Conservation (phyloP, 352 stramenopile genomes). For the Peronosclerospora sorghi region DNA sequence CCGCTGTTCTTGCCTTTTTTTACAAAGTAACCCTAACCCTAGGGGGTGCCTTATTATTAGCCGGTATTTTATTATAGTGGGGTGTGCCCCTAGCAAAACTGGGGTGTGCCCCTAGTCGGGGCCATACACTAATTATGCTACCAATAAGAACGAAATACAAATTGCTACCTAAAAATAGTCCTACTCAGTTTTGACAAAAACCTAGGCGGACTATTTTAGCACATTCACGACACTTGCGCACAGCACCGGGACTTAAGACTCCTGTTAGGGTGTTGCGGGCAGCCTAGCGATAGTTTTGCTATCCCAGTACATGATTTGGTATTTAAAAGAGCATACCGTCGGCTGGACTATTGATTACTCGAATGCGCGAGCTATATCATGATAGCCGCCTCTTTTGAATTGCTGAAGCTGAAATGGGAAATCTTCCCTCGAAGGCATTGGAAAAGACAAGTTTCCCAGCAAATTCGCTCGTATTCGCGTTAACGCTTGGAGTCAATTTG, state of each 20-base stretch:
- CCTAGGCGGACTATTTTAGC: too few species aligned
- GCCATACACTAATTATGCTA: too few species aligned
- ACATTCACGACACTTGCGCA: slow-evolving; percentile 56
- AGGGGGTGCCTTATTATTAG: too few species aligned
- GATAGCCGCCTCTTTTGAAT: slow-evolving; percentile 45
- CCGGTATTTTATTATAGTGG: too few species aligned
- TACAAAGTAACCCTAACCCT: too few species aligned
- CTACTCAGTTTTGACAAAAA: too few species aligned
- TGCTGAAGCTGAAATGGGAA: slow-evolving; percentile 18
- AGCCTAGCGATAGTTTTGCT: slow-evolving; percentile 56
- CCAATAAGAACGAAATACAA: too few species aligned
- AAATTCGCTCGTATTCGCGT: slow-evolving; percentile 70
- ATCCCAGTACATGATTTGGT: slow-evolving; percentile 37
- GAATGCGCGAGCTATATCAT: slow-evolving; percentile 32
- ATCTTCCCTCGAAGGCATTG: slow-evolving; percentile 43
- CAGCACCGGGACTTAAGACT: slow-evolving; percentile 26
- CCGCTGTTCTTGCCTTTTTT: too few species aligned
- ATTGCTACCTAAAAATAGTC: too few species aligned
- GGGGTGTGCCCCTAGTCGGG: too few species aligned
- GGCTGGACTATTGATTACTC: slow-evolving; percentile 70
- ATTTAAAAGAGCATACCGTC: slow-evolving; percentile 77
- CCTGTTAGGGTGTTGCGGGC: slow-evolving; percentile 14
- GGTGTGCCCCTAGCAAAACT: too few species aligned
- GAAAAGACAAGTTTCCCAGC: slow-evolving; percentile 67
- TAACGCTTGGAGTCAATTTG: slow-evolving; percentile 78